Evolutionary conservation across 73 alveolate genomes (phyloP), one percentile per base, ranked within the genome.

Genomic region (Paramecium sonneborni): DNA sequence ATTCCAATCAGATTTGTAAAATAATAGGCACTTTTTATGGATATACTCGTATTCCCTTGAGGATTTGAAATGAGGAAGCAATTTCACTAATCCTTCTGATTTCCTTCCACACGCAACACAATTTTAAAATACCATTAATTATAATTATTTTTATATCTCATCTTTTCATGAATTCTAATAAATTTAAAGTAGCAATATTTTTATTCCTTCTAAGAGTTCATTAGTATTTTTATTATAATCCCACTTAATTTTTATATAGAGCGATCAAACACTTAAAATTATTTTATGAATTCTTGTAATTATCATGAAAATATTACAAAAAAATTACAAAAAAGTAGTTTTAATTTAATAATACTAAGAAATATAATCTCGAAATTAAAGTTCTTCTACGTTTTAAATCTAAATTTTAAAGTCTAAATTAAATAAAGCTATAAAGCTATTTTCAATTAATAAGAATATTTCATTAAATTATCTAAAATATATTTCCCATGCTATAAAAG

Each of bases 21-120:
- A 46, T 26, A 79, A 24, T 24, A 79, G 41, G 72, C 90, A 79
- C 55, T 43, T 46, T 18, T 44, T 46, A 44, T 79, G 90, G 32
- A 79, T 39, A 79, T 79, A 79, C 74, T 79, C 30, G 55, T 79
- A 79, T 44, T 79, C 90, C 30, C 18, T 62, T 0, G 39, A 26
- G 44, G 84, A 62, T 62, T 62, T 62, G 84, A 62, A 62, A 62
- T 62, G 84, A 62, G 84, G 84, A 62, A 62, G 84, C 39, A 62
- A 32, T 32, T 62, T 62, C 44, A 62, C 21, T 9, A 62, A 24
- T 30, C 84, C 84, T 12, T 62, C 48, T 26, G 39, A 32, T 62
- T 32, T 62, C 44, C 44, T 62, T 32, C 84, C 84, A 62, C 84
- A 62, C 39, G 10, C 84, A 26, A 62, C 84, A 62, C 84, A 62